Conservation (phyloP, 192 early-diverging fungal genomes). For the Linnemannia schmuckeri region DNA sequence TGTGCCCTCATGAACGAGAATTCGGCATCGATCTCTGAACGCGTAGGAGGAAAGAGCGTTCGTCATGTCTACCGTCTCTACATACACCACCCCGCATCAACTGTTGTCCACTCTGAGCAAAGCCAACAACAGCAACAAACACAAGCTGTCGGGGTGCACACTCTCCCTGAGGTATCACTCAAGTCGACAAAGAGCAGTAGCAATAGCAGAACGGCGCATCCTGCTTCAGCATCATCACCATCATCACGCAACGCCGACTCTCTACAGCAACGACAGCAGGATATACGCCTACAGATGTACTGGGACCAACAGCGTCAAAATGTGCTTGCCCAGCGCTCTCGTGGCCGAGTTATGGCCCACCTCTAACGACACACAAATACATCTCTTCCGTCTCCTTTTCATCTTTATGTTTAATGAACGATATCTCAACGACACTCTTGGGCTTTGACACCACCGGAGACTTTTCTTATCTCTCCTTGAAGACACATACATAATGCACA, state of each 20-base stretch:
- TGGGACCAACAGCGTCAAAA: conserved; percentile 8
- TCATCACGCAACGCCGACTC: background rate
- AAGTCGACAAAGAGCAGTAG: too few relatives aligned
- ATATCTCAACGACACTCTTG: background rate
- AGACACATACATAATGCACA: background rate
- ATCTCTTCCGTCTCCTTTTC: background rate
- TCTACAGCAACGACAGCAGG: background rate
- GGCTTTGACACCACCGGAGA: background rate
- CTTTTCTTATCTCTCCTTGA: too few relatives aligned
- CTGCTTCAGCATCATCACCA: background rate
- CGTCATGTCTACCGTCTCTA: conserved; percentile 49
- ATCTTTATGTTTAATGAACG: background rate
- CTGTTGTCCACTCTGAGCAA: background rate
- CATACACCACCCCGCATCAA: conserved; percentile 2
- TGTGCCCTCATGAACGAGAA: conserved; percentile 43
- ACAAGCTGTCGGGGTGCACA: background rate
- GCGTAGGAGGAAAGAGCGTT: conserved; percentile 10
- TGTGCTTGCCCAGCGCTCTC: conserved; percentile 6
- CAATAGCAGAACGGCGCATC: background rate
- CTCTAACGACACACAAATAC: conserved; percentile 14
- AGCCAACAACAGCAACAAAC: background rate
- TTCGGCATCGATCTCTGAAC: conserved; percentile 14
- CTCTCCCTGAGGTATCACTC: background rate
- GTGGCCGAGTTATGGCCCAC: conserved; percentile 22
- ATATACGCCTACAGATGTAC: conserved; percentile 10